Conservation (phyloP, 768 basidiomycete species). For the Sistotremastrum niveocremeum region DNA sequence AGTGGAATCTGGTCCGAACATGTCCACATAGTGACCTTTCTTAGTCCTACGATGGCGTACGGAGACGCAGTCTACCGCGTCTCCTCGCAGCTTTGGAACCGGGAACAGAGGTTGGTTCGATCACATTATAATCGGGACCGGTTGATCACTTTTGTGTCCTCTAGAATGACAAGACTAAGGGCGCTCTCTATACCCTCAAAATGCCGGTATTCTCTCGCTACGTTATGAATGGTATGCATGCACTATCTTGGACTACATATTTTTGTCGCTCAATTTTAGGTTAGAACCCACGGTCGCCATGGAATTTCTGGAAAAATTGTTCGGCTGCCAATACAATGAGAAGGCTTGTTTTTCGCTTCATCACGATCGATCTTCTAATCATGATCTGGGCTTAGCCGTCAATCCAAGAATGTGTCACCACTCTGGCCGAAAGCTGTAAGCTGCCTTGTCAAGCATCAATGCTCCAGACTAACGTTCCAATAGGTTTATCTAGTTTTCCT, state of each 20-base stretch:
- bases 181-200: constrained; percentile 70
- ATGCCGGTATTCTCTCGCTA: constrained; percentile 42
- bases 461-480: constrained; percentile 9
- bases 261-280: constrained; percentile 5
- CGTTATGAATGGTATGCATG: neutral
- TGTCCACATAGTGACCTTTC: neutral
- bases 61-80: constrained; percentile 44
- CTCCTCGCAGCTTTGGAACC: constrained; percentile 45
- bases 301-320: constrained; percentile 44
- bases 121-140: no score
- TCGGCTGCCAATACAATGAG: constrained; percentile 72
- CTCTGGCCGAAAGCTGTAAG: constrained; percentile 51
- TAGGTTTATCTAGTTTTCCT: constrained; percentile 45
- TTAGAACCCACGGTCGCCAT: constrained; percentile 52
- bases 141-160: no score
- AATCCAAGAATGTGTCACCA: constrained; percentile 56
- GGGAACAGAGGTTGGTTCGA: constrained; percentile 40
- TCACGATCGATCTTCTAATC: neutral
- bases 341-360: constrained; percentile 34
- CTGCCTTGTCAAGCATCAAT: neutral
- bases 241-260: neutral
- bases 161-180: constrained; percentile 73
- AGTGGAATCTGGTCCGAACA: neutral
- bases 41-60: constrained; percentile 57
- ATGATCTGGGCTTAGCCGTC: constrained; percentile 35